Base-by-base conservation (phyloP, 2,329 filamentous ascomycete species). In the Fusarium newnesense region DNA sequence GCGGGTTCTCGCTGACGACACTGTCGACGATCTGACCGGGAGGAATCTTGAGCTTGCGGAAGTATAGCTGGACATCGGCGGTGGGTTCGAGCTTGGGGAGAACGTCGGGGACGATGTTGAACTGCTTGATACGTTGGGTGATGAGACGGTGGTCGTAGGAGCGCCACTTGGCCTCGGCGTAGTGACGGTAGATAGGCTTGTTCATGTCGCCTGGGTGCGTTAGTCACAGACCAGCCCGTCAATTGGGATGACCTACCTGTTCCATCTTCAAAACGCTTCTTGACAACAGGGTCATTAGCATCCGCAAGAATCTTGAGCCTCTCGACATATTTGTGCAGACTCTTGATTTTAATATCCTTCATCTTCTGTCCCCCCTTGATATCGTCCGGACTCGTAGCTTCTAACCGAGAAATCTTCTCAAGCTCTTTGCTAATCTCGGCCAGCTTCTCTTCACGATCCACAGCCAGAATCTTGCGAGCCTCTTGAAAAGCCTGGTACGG, bases 401-500 rank as follows among this genome's bases (percentile, higher is more conserved):
- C 86, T 50, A 97, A 82, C 68, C 87, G 86, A 62, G 89, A 88
- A 79, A 99, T 93, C 81, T 92, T 90, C 67, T 87, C 87, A 57
- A 91, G 84, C 82, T 94, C 90, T 34, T 83, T 86, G 57, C 89
- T 84, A 65, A 99, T 96, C 78, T 91, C 86, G 69, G 87, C 85
- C 57, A 98, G 78, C 85, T 97, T 98, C 83, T 96, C 89, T 74
- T 91, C 86, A 44, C 96, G 90, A 81, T 99, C 96, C 61, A 89
- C 90, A 60, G 91, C 87, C 63, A 99, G 86, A 54, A 98, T 84
- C 81, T 94, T 94, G 72, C 95, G 90, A 44, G 96, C 96, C 85
- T 98, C 95, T 84, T 99, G 96, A 85, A 98, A 99, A 83, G 94
- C 96, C 87, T 98, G 96, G 85, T 97, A 99, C 24, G 96, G 96